phyloP scores from a whole-genome alignment of 2,329 filamentous ascomycete species.

The Aureobasidium sp. region DNA sequence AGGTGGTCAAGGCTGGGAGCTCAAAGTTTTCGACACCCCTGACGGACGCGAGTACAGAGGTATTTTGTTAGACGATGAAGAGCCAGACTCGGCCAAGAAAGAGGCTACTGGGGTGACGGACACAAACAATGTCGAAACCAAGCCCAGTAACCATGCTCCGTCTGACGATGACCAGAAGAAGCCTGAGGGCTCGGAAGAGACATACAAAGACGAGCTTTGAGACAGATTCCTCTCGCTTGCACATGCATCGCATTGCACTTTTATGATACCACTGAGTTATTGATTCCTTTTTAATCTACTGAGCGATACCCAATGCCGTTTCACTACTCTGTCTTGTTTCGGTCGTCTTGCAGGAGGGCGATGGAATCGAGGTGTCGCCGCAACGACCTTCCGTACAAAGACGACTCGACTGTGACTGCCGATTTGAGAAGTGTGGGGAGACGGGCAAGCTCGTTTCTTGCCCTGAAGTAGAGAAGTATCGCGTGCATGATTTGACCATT shows the following conservation, averaged over 20 bases:
- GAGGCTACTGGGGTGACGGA: slow-evolving; percentile 12
- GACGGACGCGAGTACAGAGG: slow-evolving; percentile 59
- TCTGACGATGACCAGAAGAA: background rate
- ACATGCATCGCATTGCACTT: background rate
- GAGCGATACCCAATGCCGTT: background rate
- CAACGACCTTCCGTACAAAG: background rate
- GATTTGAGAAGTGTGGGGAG: background rate
- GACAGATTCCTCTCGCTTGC: background rate
- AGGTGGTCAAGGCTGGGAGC: slow-evolving; percentile 64
- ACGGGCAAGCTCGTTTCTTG: background rate
- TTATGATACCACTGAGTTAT: slow-evolving; percentile 8
- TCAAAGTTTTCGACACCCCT: slow-evolving; percentile 67
- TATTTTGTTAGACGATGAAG: slow-evolving; percentile 53
- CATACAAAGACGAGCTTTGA: slow-evolving; percentile 13
- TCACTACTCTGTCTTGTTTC: background rate
- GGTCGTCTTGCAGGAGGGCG: background rate
- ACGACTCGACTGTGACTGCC: background rate
- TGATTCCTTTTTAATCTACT: background rate
- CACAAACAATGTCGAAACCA: slow-evolving; percentile 26
- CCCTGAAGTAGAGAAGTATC: slow-evolving; percentile 5
- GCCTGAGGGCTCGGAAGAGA: slow-evolving; percentile 10
- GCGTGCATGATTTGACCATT: background rate
- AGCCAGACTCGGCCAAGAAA: slow-evolving; percentile 33
- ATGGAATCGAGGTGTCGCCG: background rate
- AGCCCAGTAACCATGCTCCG: slow-evolving; percentile 8